Conservation (phyloP, 2,329 filamentous ascomycete genomes). For the Claviceps sorghi region DNA sequence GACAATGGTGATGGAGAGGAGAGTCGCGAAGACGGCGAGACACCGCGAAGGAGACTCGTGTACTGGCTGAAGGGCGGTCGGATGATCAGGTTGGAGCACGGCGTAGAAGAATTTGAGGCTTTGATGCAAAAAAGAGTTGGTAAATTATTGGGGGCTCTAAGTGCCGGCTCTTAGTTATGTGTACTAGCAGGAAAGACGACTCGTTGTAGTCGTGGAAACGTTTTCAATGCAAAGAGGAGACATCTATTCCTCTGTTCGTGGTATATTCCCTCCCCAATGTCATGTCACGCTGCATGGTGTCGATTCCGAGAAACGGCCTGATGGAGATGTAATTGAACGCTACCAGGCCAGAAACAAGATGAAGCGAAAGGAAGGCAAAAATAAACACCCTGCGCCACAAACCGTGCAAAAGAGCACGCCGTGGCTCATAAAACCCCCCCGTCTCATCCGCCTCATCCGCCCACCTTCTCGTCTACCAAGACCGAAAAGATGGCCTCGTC, state of each 20-base stretch:
- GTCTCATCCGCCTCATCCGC: not conserved
- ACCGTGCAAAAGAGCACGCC: too few relatives aligned
- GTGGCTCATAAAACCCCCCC: too few relatives aligned
- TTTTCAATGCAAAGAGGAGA: too few relatives aligned
- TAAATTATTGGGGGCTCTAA: slow-evolving; percentile 21
- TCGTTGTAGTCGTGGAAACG: not conserved
- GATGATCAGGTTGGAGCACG: slow-evolving; percentile 39
- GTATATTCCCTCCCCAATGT: too few relatives aligned
- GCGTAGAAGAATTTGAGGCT: slow-evolving; percentile 52
- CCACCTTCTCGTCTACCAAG: slow-evolving; percentile 23
- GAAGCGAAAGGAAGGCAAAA: too few relatives aligned
- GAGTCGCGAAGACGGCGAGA: slow-evolving; percentile 22
- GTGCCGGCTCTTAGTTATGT: not conserved
- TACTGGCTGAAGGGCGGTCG: slow-evolving; percentile 46
- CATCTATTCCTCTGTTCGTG: not conserved
- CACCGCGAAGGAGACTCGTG: slow-evolving; percentile 35
- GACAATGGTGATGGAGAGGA: slow-evolving; percentile 13
- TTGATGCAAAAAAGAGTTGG: slow-evolving; percentile 44
- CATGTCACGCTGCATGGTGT: not conserved
- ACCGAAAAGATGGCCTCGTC: slow-evolving; percentile 27
- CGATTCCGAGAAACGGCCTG: not conserved
- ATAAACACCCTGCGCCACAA: too few relatives aligned
- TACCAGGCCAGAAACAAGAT: too few relatives aligned
- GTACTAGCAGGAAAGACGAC: not conserved
- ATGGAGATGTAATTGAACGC: too few relatives aligned